Evolutionary conservation across 805 yeast genomes (phyloP).

Genomic region (Kuraishia cidri): DNA sequence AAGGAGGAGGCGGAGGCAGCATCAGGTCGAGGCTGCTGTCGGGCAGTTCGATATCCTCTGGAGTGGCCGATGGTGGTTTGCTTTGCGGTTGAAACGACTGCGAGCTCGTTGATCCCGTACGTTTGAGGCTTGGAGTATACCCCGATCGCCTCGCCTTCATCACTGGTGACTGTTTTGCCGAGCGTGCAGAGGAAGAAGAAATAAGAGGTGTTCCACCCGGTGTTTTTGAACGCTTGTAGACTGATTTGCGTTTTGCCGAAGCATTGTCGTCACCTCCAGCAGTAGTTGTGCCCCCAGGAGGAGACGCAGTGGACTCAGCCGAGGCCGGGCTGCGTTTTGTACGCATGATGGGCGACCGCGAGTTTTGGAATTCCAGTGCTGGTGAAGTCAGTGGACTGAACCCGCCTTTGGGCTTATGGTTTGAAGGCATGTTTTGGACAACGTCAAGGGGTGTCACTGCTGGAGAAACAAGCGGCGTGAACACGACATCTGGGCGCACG

Average conservation of each 20-base stretch:
- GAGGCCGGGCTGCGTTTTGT: conserved; percentile 5
- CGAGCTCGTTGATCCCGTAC: no score
- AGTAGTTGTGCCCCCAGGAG: neutral
- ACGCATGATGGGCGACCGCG: conserved; percentile 14
- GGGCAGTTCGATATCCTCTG: conserved; percentile 2
- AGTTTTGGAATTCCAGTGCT: conserved; percentile 41
- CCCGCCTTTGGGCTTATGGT: conserved; percentile 1
- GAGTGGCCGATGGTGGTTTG: no score
- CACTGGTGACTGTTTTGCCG: conserved; percentile 27
- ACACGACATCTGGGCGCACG: conserved; percentile 16
- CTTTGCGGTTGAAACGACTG: no score
- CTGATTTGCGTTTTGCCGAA: conserved; percentile 9
- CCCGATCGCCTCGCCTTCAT: conserved; percentile 18
- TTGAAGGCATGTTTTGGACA: conserved; percentile 4
- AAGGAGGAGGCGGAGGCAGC: conserved; percentile 14
- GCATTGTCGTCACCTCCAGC: neutral
- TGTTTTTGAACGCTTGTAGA: conserved; percentile 24
- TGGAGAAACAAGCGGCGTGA: conserved; percentile 74
- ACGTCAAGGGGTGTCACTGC: conserved; percentile 57
- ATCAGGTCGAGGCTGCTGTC: conserved; percentile 11
- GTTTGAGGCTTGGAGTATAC: conserved; percentile 2
- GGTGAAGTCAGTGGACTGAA: conserved; percentile 58
- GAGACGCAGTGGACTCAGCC: neutral
- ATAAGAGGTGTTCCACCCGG: conserved; percentile 27
- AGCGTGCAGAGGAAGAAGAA: no score